Evolutionary conservation across 1,284 basidiomycete genomes (phyloP).

Genomic region (Melanopsichium pennsylvanicum): DNA sequence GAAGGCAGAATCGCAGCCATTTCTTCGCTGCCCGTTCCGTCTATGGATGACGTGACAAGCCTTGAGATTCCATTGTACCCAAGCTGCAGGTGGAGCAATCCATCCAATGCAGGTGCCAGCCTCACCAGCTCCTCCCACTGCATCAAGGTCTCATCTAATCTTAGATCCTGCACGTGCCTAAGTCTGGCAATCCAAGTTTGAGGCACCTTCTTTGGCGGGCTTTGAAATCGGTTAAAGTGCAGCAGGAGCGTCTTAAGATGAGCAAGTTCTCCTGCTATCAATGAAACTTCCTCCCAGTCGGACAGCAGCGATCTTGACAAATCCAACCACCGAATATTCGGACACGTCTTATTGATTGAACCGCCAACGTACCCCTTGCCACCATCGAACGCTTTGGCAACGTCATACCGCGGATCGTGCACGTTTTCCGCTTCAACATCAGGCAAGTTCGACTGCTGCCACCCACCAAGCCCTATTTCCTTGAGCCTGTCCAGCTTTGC

Average conservation of each 20-base stretch:
- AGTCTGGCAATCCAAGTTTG: constrained; percentile 69
- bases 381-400: constrained; percentile 69
- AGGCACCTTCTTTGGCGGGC: constrained; percentile 53
- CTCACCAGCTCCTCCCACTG: constrained; percentile 73
- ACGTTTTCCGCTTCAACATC: constrained; percentile 10
- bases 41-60: too few relatives aligned
- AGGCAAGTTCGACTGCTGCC: constrained; percentile 10
- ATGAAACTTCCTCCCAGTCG: constrained; percentile 76
- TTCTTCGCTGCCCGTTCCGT: too few relatives aligned
- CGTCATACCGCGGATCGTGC: constrained; percentile 63
- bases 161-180: constrained; percentile 72
- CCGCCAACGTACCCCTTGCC: constrained; percentile 70
- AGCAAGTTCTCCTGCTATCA: constrained; percentile 74
- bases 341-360: constrained; percentile 72
- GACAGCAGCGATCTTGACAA: constrained; percentile 80
- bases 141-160: constrained; percentile 77
- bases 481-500: constrained; percentile 75
- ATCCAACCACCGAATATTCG: constrained; percentile 79
- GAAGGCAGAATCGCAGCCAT: constrained; percentile 26
- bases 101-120: constrained; percentile 72
- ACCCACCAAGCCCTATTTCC: constrained; percentile 78
- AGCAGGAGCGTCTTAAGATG: constrained; percentile 75
- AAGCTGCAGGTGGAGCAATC: constrained; percentile 75
- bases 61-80: constrained; percentile 77
- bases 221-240: constrained; percentile 62